These are phyloP conservation scores for Decorospora gaudefroyi DNA, from an alignment of 2,329 filamentous ascomycete species.

Conservation along the genomic window DNA sequence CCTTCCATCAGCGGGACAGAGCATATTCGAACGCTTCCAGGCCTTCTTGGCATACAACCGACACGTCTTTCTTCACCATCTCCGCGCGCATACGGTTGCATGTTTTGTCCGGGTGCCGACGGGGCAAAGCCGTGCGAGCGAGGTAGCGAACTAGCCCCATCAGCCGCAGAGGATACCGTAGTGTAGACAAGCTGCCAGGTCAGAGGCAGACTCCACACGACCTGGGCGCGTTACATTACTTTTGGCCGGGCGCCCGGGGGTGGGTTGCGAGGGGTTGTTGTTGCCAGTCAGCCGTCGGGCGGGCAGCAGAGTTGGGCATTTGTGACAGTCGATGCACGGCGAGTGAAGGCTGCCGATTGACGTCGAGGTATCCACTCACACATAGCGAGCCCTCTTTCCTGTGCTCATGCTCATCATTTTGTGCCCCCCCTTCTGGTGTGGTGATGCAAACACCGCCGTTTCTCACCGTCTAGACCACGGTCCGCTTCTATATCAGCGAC, in stretches of 20 bases:
- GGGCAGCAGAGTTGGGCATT: constrained; percentile 12
- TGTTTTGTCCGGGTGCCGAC: constrained; percentile 13
- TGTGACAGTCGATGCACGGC: constrained; percentile 27
- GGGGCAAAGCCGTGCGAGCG: constrained; percentile 26
- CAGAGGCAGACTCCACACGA: constrained; percentile 21
- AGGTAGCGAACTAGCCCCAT: constrained; percentile 21
- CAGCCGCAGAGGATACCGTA: constrained; percentile 27
- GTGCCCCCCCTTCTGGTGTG: constrained; percentile 11
- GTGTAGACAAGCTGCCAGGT: constrained; percentile 21
- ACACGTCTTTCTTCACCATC: constrained; percentile 19
- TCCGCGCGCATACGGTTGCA: constrained; percentile 10
- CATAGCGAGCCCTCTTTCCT: constrained; percentile 24
- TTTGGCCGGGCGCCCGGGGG: constrained; percentile 13
- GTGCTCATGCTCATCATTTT: constrained; percentile 13
- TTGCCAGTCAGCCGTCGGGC: constrained; percentile 19
- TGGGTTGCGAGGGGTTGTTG: constrained; percentile 10
- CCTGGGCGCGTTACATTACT: constrained; percentile 17
- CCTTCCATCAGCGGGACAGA: constrained; percentile 22
- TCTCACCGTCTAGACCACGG: constrained; percentile 23
- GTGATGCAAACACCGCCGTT: constrained; percentile 28
- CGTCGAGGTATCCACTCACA: constrained; percentile 37
- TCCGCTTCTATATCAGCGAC: constrained; percentile 24
- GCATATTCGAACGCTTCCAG: constrained; percentile 42
- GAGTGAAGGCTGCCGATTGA: constrained; percentile 35
- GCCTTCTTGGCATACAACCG: constrained; percentile 35